A percentile compares a stretch with the other conserved stretches of the same genome.
Evolutionary conservation across 495 filamentous ascomycete genomes (phyloP).

Genomic region (Geoglossum glabrum): DNA sequence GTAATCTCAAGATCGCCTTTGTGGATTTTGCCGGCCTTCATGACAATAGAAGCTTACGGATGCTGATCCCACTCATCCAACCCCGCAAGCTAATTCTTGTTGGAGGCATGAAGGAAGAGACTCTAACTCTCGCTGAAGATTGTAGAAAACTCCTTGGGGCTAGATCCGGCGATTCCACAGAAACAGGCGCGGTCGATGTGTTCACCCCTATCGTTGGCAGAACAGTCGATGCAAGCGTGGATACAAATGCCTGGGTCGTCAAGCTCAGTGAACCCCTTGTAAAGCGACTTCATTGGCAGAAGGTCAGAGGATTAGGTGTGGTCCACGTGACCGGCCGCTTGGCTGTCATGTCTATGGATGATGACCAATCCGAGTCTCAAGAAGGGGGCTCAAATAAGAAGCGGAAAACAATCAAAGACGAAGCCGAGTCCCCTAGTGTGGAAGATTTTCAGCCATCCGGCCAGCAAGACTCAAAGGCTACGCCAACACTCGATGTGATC

Average conservation of each 20-base stretch:
- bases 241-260: slow-evolving; percentile 93
- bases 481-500: slow-evolving; percentile 56
- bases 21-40: slow-evolving; percentile 86
- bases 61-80: slow-evolving; percentile 85
- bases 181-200: slow-evolving; percentile 34
- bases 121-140: slow-evolving; percentile 51
- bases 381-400: slow-evolving; percentile 33
- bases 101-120: slow-evolving; percentile 60
- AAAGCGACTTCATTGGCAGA: slow-evolving; percentile 79
- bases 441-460: slow-evolving; percentile 7
- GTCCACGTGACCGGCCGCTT: slow-evolving; percentile 64
- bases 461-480: slow-evolving; percentile 2
- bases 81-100: slow-evolving; percentile 84
- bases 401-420: slow-evolving; percentile 36
- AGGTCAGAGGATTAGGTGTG: slow-evolving; percentile 70
- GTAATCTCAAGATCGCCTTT: slow-evolving; percentile 59
- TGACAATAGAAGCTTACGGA: slow-evolving; percentile 77
- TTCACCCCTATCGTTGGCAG: slow-evolving; percentile 59
- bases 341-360: slow-evolving; percentile 12
- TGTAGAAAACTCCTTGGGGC: slow-evolving; percentile 54
- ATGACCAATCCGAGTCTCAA: slow-evolving; percentile 23
- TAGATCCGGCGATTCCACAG: slow-evolving; percentile 23
- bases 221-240: slow-evolving; percentile 72
- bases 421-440: slow-evolving; percentile 12
- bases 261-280: slow-evolving; percentile 70